Base-by-base conservation (phyloP, 495 filamentous ascomycete genomes). In the Aspergillus carlsbadensis region DNA sequence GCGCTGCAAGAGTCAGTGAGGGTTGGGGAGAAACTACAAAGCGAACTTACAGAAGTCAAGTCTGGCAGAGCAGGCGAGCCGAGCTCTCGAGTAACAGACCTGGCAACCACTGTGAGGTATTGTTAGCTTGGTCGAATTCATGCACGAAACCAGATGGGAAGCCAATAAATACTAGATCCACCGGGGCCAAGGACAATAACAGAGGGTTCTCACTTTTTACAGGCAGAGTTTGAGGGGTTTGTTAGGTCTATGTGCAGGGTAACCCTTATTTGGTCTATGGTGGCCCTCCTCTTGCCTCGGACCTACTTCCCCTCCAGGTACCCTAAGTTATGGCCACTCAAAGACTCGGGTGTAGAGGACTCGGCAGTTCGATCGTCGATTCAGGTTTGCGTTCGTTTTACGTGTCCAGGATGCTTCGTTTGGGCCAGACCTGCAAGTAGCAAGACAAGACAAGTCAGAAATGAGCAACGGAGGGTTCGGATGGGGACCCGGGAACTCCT, bases 81-180 rank as follows among this genome's bases (percentile, higher is more conserved):
- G 34, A 60, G 40, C 44, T 59, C 60, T 10, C 49, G 58, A 46
- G 65, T 52, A 44, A 64, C 34, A 54, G 65, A 64, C 52, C 57
- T 67, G 44, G 49, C 57, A 40, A 59, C 57, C 65, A 67, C 61
- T 64, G 31, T 17, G 15, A 15, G 10, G n/a, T 10, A 17, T 20
- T 56, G 55, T 56, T 56, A 54, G 53, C 54, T 24, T 34, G 33
- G 29, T 14, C 50, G 37, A 51, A 49, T 48, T 20, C 21, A 33
- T 34, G 14, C 21, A 36, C 36, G 33, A 50, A 35, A 31, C 21
- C 1, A 5, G 26, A 29, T 29, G 4, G 8, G 26, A 29, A 29
- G 26, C 3, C 3, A 29, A 29, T 29, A 8, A 3, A 29, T 8
- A 3, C 26, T 29, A 29, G 26, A 3, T 29, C 26, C 26, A 29